Evolutionary conservation across 1,139 yeast genomes (phyloP).

Genomic region (Geotrichum phurueaensis): DNA sequence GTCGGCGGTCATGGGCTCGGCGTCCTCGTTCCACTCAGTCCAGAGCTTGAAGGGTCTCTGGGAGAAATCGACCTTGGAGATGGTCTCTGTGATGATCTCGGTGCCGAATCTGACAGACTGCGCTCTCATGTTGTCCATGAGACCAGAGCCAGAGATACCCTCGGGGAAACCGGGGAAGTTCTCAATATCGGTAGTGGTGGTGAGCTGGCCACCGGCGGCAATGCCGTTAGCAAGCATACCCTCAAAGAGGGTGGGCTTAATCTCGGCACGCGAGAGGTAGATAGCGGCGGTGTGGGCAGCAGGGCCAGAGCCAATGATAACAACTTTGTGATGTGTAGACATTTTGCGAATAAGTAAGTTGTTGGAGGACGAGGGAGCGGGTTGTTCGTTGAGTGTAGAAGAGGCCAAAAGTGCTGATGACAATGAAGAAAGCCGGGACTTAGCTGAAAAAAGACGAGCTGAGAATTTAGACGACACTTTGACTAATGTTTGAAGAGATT

Average conservation of each 20-base stretch:
- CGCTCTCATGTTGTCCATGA: conserved; percentile 90
- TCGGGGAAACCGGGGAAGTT: conserved; percentile 98
- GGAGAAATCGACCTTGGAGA: conserved; percentile 82
- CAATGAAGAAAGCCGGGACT: conserved; percentile 8
- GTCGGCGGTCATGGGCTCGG: conserved; percentile 85
- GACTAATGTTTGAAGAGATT: background rate
- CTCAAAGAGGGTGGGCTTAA: conserved; percentile 87
- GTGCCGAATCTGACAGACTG: conserved; percentile 88
- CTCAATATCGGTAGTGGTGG: conserved; percentile 91
- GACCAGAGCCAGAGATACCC: conserved; percentile 79
- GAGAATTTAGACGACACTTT: conserved; percentile 13
- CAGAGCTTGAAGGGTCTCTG: conserved; percentile 89
- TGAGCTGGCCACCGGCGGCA: conserved; percentile 98
- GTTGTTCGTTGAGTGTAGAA: background rate
- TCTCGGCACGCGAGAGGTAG: conserved; percentile 92
- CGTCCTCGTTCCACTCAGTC: conserved; percentile 84
- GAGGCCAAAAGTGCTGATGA: conserved; percentile 15
- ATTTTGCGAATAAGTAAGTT: conserved; percentile 20
- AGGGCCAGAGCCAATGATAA: conserved; percentile 96
- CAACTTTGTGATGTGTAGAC: conserved; percentile 65
- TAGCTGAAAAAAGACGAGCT: conserved; percentile 14
- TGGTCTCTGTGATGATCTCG: conserved; percentile 87
- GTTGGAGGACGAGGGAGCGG: background rate
- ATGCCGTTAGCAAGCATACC: conserved; percentile 96
- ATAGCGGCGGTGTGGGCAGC: conserved; percentile 99